phyloP scores from a whole-genome alignment of 352 stramenopile genomes.

The Pythium aphanidermatum region DNA sequence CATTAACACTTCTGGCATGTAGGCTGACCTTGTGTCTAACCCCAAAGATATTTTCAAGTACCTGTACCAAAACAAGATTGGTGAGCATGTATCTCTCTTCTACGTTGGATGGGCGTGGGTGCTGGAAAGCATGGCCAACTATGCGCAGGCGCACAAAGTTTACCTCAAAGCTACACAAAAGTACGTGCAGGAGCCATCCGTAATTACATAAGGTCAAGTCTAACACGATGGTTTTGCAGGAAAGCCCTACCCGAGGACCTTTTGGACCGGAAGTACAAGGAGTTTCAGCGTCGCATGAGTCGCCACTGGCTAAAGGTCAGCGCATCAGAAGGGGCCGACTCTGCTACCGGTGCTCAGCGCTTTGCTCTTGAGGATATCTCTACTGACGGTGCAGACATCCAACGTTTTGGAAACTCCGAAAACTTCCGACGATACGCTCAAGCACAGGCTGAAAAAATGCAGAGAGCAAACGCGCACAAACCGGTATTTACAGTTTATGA shows the following conservation, averaged over 20 bases:
- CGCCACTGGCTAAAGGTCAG: constrained; percentile 74
- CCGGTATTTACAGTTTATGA: constrained; percentile 84
- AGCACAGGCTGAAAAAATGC: constrained; percentile 43
- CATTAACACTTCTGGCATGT: constrained; percentile 12
- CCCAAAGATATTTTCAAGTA: constrained; percentile 88
- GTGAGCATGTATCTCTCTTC: constrained; percentile 71
- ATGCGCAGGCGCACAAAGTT: constrained; percentile 80
- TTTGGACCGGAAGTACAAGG: constrained; percentile 68
- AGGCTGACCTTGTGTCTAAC: constrained; percentile 82
- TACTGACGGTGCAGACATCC: constrained; percentile 38
- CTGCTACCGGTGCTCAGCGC: constrained; percentile 36
- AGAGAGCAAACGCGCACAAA: constrained; percentile 63
- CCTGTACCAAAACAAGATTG: constrained; percentile 84
- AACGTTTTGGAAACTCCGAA: constrained; percentile 47
- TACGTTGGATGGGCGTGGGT: constrained; percentile 86
- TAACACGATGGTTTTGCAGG: too few species aligned
- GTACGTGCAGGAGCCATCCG: too few species aligned
- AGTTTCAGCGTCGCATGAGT: constrained; percentile 81
- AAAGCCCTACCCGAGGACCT: constrained; percentile 65
- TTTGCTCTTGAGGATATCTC: constrained; percentile 61
- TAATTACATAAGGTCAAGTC: too few species aligned
- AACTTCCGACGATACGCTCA: constrained; percentile 61
- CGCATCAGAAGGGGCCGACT: constrained; percentile 23
- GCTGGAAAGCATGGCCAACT: constrained; percentile 73
- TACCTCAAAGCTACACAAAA: constrained; percentile 83